A percentile compares a stretch with the other conserved stretches of the same genome.
phyloP scores from a whole-genome alignment of 2,329 filamentous ascomycete species.

The Lachnellula cervina region DNA sequence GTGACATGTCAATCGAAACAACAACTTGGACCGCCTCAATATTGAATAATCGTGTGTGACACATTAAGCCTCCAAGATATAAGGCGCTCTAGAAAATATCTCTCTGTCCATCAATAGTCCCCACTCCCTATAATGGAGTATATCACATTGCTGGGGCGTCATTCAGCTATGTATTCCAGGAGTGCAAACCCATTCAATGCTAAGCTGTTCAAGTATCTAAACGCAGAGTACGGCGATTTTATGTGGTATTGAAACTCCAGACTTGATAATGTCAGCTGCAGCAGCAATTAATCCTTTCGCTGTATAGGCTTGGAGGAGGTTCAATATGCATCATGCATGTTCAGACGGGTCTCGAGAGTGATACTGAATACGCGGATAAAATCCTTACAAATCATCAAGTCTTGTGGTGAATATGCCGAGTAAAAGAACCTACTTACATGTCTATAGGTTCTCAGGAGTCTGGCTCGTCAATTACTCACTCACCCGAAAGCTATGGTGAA shows the following conservation, averaged over 20 bases:
- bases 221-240: slow-evolving; percentile 31
- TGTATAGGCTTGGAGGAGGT: slow-evolving; percentile 32
- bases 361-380: slow-evolving; percentile 33
- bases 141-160: background rate
- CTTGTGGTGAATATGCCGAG: slow-evolving; percentile 32
- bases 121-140: background rate
- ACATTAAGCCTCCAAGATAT: too few relatives aligned
- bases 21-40: too few relatives aligned
- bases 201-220: slow-evolving; percentile 29
- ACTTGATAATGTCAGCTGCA: slow-evolving; percentile 27
- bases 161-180: slow-evolving; percentile 28
- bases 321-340: slow-evolving; percentile 30
- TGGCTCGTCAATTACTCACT: background rate
- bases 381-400: slow-evolving; percentile 29
- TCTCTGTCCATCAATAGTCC: background rate
- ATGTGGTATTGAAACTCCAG: slow-evolving; percentile 32
- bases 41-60: too few relatives aligned
- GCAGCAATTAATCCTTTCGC: slow-evolving; percentile 30
- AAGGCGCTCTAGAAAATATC: too few relatives aligned
- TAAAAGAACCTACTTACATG: slow-evolving; percentile 32
- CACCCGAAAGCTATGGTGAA: slow-evolving; percentile 26
- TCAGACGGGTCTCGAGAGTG: slow-evolving; percentile 25
- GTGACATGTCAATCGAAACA: too few relatives aligned
- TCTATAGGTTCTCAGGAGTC: slow-evolving; percentile 16
- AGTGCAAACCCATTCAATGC: slow-evolving; percentile 21